Conservation (phyloP, 495 filamentous ascomycete genomes). For the Tetracladium setigerum region DNA sequence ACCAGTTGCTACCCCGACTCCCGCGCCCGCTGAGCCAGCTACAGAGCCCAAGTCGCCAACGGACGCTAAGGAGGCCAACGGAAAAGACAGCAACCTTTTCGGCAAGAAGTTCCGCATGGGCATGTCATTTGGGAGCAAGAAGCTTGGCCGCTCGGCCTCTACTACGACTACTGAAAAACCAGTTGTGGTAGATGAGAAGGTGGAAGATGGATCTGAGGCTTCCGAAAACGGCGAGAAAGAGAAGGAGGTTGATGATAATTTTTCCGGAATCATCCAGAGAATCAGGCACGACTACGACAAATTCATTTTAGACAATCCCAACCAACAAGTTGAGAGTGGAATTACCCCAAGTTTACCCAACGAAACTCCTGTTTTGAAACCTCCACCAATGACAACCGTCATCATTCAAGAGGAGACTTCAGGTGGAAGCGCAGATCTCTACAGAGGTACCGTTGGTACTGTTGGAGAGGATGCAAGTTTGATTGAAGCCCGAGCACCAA, state of each 20-base stretch:
- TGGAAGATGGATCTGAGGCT: slow-evolving; percentile 33
- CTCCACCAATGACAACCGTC: slow-evolving; percentile 71
- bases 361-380: slow-evolving; percentile 79
- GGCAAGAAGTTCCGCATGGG: slow-evolving; percentile 84
- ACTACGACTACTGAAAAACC: slow-evolving; percentile 57
- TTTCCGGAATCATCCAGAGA: slow-evolving; percentile 71
- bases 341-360: slow-evolving; percentile 71
- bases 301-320: slow-evolving; percentile 19
- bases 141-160: slow-evolving; percentile 66
- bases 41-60: slow-evolving; percentile 47
- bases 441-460: slow-evolving; percentile 74
- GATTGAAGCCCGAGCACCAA: slow-evolving; percentile 76
- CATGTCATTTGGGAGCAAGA: slow-evolving; percentile 74
- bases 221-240: slow-evolving; percentile 65
- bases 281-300: slow-evolving; percentile 69
- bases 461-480: slow-evolving; percentile 71
- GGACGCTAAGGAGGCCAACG: slow-evolving; percentile 58
- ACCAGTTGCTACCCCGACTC: slow-evolving; percentile 23
- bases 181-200: slow-evolving; percentile 59
- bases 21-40: slow-evolving; percentile 35
- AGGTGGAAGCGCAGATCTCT: slow-evolving; percentile 86
- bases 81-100: slow-evolving; percentile 64
- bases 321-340: slow-evolving; percentile 57
- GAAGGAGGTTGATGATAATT: slow-evolving; percentile 74
- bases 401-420: slow-evolving; percentile 94